Evolutionary conservation across 805 yeast species (phyloP).

Genomic region (Monosporozyma yasuniensis): DNA sequence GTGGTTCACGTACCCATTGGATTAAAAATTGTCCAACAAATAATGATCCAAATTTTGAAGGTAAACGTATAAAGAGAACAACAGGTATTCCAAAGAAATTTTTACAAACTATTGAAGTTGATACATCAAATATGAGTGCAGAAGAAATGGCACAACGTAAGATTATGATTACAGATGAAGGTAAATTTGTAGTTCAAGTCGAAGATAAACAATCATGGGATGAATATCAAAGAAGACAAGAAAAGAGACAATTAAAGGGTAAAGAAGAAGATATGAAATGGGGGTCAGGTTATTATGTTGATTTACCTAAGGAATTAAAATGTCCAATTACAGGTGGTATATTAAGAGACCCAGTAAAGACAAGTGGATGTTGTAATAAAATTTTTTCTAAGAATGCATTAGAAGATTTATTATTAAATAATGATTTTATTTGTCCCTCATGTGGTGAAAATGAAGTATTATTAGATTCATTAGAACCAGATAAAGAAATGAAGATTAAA

Average conservation of each 20-base stretch:
- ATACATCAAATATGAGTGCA: constrained; percentile 45
- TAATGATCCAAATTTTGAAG: constrained; percentile 88
- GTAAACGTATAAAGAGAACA: constrained; percentile 79
- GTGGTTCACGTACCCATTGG: constrained; percentile 95
- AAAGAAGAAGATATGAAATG: constrained; percentile 33
- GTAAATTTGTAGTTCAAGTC: constrained; percentile 90
- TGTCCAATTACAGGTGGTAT: constrained; percentile 66
- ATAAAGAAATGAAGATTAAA: constrained; percentile 48
- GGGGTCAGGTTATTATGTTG: constrained; percentile 36
- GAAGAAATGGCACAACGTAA: constrained; percentile 49
- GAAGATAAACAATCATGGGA: constrained; percentile 93
- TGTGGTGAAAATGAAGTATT: constrained; percentile 68
- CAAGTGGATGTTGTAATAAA: constrained; percentile 66
- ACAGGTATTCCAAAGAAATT: constrained; percentile 97
- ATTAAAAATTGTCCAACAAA: constrained; percentile 93
- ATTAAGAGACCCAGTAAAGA: constrained; percentile 62
- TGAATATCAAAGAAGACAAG: constrained; percentile 61
- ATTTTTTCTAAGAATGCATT: constrained; percentile 52
- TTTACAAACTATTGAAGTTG: constrained; percentile 65
- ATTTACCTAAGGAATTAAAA: constrained; percentile 47
- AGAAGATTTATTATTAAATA: constrained; percentile 60
- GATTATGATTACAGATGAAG: constrained; percentile 86
- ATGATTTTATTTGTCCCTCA: constrained; percentile 85
- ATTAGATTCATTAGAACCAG: constrained; percentile 60
- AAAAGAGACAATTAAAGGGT: constrained; percentile 28